Evolutionary conservation across 2,329 filamentous ascomycete species (phyloP), one percentile per base, ranked within the genome.

Genomic region (Dothistroma septosporum): DNA sequence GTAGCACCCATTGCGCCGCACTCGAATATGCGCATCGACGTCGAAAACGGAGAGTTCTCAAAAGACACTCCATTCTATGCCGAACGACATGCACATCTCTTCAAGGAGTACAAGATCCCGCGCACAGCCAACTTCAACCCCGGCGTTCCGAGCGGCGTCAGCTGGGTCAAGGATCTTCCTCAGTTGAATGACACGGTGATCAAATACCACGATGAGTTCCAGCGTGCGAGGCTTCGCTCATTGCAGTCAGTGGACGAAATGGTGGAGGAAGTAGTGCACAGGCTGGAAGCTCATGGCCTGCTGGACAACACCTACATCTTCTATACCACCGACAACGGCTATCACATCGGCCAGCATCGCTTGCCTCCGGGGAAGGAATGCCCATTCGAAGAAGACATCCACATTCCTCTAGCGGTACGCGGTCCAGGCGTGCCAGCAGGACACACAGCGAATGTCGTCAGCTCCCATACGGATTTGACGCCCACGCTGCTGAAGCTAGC

Each of bases 71-170:
- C 69, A 8, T 44, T 64, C n/a, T 66, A 68, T 31, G 68, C 69
- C 1, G 58, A 64, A 14, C 50, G 87, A 48, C 87, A 91, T 64
- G 76, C 80, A 46, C 74, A 87, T 69, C 78, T 90, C 0, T 91
- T 91, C 70, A 72, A 79, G 1, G 80, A 83, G 28, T 81, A 78
- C 0, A 81, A 78, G 32, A 81, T 89, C 0, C 88, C 88, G 0
- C 78, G 88, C 4, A 85, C 81, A 0, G 74, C 78, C 0, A 84
- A 85, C 69, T 91, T 91, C 73, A 68, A 68, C 21, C 66, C 66
- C 4, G 62, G 64, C 14, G 44, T 74, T 64, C 74, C 78, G 4
- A 75, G 75, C 44, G 78, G 80, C 6, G 79, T 76, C 1, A 78
- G 76, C 58, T 83, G 80, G 80, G 70, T 83, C 37, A 70, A 66